Base-by-base conservation (phyloP, 495 filamentous ascomycete species). In the Aspergillus nidulans region DNA sequence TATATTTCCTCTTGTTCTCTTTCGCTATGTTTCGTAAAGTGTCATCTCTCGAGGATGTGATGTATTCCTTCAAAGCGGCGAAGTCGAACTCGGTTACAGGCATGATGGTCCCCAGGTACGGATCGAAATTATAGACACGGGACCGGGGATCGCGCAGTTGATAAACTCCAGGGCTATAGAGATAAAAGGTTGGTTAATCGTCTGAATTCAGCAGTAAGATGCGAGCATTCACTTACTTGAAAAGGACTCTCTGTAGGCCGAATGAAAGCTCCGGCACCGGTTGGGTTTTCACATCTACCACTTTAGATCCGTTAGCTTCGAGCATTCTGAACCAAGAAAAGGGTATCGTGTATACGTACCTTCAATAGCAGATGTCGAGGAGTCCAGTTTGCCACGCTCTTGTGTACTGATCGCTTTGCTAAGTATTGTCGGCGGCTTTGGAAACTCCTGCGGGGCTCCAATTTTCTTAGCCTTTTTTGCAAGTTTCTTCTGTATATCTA, bases 91-190 rank as follows among this genome's bases (percentile, higher is more conserved):
- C 90, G 1, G 78, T 73, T 1, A 92, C 84, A 2, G 91, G 91
- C 90, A 96, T 95, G 64, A 97, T 92, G 50, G 81, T 81, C 46
- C 90, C 83, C 21, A 97, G 80, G 64, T 96, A 96, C 1, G 94
- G 94, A 63, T 97, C 91, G 64, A 97, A 97, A 65, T 97, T 97
- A 76, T 80, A 97, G 36, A 96, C 89, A 10, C 84, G 80, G 32
- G 95, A 91, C 48, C 89, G 80, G 20, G 89, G 87, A 64, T 97
- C 95, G 63, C 92, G 91, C 25, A 99, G 82, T 28, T 88, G 84
- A 65, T 96, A 96, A 25, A 96, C 87, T 18, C 94, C 92, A 4
- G 91, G 89, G 68, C 80, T 85, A 38, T 16, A 15, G 1, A 23
- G 25, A 12, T n/a, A 46, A 32, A 6, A 32, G 34, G 6, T 6